Percentiles rank a stretch among this genome's conserved stretches.
Conservation (phyloP, 768 basidiomycete species). For the Leccinum incarnatum region DNA sequence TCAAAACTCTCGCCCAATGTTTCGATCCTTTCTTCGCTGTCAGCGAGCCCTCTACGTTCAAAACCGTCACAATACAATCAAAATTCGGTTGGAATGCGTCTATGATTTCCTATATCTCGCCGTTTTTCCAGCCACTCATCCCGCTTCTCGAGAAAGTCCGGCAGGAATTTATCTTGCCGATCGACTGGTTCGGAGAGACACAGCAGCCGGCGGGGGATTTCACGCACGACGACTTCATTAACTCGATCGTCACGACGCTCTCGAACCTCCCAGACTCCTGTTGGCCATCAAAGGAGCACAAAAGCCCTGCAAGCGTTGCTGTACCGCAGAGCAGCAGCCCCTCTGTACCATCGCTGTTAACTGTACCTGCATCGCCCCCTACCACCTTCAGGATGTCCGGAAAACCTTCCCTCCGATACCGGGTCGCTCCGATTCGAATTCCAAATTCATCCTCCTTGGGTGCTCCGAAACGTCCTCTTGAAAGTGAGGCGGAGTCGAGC, state of each 20-base stretch:
- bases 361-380: not conserved
- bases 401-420: not conserved
- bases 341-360: not conserved
- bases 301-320: not conserved
- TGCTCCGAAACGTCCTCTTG: not conserved
- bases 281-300: not conserved
- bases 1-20: not conserved
- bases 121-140: slow-evolving; percentile 4
- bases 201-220: not conserved
- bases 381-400: not conserved
- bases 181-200: not conserved
- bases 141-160: not conserved
- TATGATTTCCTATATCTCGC: not conserved
- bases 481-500: not conserved
- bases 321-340: not conserved
- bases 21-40: slow-evolving; percentile 6
- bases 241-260: not conserved
- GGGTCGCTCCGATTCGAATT: not conserved
- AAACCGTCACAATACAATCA: slow-evolving; percentile 1
- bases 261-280: not conserved
- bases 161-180: not conserved
- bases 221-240: not conserved
- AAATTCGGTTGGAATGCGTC: not conserved
- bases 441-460: not conserved
- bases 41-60: not conserved